Conservation (phyloP, 345 rosid species). For the Punica granatum region DNA sequence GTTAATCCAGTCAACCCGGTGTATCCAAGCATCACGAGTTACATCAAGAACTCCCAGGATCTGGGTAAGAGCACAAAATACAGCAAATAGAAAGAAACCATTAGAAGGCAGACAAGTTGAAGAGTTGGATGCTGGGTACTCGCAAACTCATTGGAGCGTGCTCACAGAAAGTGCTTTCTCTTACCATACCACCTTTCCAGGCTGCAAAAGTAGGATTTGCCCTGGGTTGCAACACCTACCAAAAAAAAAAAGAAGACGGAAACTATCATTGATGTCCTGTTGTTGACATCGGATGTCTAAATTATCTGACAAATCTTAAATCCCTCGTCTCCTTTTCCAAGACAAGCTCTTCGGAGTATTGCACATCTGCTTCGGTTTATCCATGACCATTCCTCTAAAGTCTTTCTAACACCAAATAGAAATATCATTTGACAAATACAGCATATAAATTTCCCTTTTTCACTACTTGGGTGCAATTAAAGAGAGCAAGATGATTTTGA, state of each 20-base stretch:
- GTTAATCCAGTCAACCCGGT: constrained; percentile 75
- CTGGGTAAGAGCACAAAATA: constrained; percentile 21
- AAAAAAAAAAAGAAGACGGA: background rate
- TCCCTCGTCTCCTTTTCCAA: background rate
- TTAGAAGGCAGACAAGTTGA: background rate
- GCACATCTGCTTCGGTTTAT: background rate
- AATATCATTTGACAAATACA: no score
- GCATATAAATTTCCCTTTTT: background rate
- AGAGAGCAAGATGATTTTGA: background rate
- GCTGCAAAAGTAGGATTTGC: constrained; percentile 51
- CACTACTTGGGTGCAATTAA: background rate
- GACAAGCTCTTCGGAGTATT: background rate
- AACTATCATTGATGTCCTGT: background rate
- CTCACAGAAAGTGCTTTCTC: constrained; percentile 9
- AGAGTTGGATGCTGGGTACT: background rate
- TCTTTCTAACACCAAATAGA: background rate
- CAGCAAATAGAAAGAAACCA: background rate
- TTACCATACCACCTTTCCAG: constrained; percentile 95
- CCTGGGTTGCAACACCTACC: constrained; percentile 72
- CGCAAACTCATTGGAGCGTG: background rate
- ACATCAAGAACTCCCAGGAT: constrained; percentile 75
- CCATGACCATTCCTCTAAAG: background rate
- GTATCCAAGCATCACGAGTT: constrained; percentile 88
- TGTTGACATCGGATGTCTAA: background rate
- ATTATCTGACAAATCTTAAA: background rate